Evolutionary conservation across 176 grass and related monocot genomes (phyloP).

Genomic region (Elymus sibiricus): DNA sequence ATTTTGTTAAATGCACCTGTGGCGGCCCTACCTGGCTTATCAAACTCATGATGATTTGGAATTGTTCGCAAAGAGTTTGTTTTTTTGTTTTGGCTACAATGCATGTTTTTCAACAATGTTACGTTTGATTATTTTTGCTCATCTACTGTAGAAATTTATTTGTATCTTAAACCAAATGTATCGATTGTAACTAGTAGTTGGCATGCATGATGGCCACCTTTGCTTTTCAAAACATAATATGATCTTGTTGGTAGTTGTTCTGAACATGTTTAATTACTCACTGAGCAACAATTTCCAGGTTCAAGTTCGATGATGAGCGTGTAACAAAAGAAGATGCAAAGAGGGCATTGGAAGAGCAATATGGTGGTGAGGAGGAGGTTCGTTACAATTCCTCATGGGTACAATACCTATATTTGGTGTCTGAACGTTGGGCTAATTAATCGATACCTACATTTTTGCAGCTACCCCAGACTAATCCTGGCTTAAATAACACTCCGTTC

Average conservation of each 20-base stretch:
- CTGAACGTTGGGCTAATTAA: slow-evolving; percentile 21
- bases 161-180: not conserved
- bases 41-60: slow-evolving; percentile 12
- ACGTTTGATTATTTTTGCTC: not conserved
- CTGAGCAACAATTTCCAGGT: slow-evolving; percentile 52
- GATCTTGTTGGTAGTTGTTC: not conserved
- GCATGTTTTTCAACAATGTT: not conserved
- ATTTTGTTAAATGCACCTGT: not conserved
- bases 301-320: slow-evolving; percentile 98
- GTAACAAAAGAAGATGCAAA: slow-evolving; percentile 97
- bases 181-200: not conserved
- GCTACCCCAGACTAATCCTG: slow-evolving; percentile 97
- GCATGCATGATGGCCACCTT: not conserved
- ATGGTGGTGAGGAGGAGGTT: slow-evolving; percentile 99
- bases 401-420: not conserved
- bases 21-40: not conserved
- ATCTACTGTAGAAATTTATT: not conserved
- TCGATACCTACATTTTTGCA: slow-evolving; percentile 35
- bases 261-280: not conserved
- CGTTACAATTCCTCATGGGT: slow-evolving; percentile 5
- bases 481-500: slow-evolving; percentile 93
- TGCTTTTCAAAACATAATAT: not conserved
- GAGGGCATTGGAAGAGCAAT: slow-evolving; percentile 94
- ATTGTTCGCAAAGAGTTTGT: not conserved
- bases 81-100: not conserved